These are phyloP conservation scores for Dactylellina drechsleri DNA, from an alignment of 2,329 filamentous ascomycete species.

Conservation along the genomic window DNA sequence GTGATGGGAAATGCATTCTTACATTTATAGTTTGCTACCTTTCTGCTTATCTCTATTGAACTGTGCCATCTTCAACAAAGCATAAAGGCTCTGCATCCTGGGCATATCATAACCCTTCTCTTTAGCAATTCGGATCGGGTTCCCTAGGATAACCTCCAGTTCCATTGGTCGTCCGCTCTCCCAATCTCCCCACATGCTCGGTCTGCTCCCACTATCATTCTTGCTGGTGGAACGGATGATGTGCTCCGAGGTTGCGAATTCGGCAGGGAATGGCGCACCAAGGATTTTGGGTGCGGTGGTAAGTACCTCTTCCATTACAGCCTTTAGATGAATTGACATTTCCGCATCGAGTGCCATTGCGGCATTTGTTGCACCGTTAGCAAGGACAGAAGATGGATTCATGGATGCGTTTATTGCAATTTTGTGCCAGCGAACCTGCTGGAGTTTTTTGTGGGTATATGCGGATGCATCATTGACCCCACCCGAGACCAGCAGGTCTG, in stretches of 20 bases:
- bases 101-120: conserved; percentile 73
- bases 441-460: conserved; percentile 67
- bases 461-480: conserved; percentile 64
- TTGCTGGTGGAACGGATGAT: conserved; percentile 73
- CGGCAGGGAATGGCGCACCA: conserved; percentile 38
- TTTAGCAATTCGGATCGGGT: conserved; percentile 74
- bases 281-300: conserved; percentile 48
- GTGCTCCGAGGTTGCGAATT: conserved; percentile 72
- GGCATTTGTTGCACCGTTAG: conserved; percentile 73
- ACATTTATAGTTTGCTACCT: conserved; percentile 35
- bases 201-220: conserved; percentile 69
- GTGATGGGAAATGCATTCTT: not conserved
- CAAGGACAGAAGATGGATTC: conserved; percentile 59
- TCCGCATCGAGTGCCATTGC: conserved; percentile 74
- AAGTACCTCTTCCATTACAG: conserved; percentile 72
- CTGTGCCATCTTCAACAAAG: conserved; percentile 53
- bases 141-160: conserved; percentile 77
- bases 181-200: conserved; percentile 77
- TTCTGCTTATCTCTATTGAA: conserved; percentile 32
- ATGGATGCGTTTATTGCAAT: conserved; percentile 60
- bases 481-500: conserved; percentile 63
- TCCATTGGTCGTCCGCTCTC: conserved; percentile 74
- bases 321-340: conserved; percentile 70
- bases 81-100: conserved; percentile 63
- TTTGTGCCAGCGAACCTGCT: conserved; percentile 70